These are phyloP conservation scores for Tetracentron sinense DNA, from an alignment of 164 flowering plant genomes.

Conservation along the genomic window DNA sequence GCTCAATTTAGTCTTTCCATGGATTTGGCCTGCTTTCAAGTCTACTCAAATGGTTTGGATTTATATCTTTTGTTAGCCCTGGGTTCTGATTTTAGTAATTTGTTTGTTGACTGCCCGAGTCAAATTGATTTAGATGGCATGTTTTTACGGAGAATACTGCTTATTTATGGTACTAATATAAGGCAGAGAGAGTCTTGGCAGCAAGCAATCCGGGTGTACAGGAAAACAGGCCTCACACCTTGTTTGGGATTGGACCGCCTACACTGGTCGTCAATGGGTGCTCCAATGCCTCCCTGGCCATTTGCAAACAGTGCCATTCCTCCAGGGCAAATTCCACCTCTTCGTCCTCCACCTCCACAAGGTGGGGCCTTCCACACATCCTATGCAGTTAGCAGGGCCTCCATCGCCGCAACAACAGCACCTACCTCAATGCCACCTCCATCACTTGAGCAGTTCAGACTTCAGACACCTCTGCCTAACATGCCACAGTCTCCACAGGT, in stretches of 20 bases:
- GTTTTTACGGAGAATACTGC: neutral
- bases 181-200: slow-evolving; percentile 93
- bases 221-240: slow-evolving; percentile 91
- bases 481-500: slow-evolving; percentile 59
- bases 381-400: slow-evolving; percentile 54
- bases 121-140: neutral
- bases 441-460: slow-evolving; percentile 54
- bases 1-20: neutral
- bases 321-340: slow-evolving; percentile 49
- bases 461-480: slow-evolving; percentile 48
- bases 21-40: neutral
- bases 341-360: slow-evolving; percentile 65
- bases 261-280: slow-evolving; percentile 53
- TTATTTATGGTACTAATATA: neutral
- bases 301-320: slow-evolving; percentile 64
- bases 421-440: slow-evolving; percentile 53
- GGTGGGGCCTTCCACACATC: slow-evolving; percentile 41
- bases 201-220: slow-evolving; percentile 81
- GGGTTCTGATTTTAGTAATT: neutral
- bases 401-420: slow-evolving; percentile 52
- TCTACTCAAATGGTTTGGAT: too few species aligned
- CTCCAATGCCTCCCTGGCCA: slow-evolving; percentile 74
- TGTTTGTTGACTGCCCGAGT: neutral
- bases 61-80: too few species aligned
- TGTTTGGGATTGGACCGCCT: slow-evolving; percentile 99